Evolutionary conservation across 352 stramenopile genomes (phyloP).

Genomic region (Chrysophaeum taylorii): DNA sequence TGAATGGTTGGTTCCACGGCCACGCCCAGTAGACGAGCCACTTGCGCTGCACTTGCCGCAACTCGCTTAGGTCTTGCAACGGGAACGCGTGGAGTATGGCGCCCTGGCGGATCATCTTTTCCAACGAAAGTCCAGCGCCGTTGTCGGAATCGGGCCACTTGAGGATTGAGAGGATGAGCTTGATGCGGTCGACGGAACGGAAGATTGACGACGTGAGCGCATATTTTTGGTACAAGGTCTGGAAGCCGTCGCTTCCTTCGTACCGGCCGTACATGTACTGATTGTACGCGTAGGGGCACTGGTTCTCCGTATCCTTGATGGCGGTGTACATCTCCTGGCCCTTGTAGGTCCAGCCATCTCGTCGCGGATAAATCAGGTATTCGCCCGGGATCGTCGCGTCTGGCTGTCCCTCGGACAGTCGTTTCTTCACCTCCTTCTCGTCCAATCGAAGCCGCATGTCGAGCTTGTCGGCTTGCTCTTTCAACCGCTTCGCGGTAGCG

Average conservation of each 20-base stretch:
- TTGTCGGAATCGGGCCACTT: neutral
- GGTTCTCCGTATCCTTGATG: constrained; percentile 13
- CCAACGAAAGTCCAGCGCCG: constrained; percentile 13
- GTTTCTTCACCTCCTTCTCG: constrained; percentile 1
- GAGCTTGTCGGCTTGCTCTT: neutral
- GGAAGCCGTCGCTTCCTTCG: neutral
- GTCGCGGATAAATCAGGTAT: neutral
- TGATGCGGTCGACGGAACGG: constrained; percentile 20
- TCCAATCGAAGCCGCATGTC: neutral
- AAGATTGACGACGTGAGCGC: constrained; percentile 6
- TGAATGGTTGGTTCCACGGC: constrained; percentile 30
- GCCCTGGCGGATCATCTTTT: constrained; percentile 12
- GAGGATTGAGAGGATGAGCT: constrained; percentile 24
- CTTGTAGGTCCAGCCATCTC: constrained; percentile 3
- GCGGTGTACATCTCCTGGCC: neutral
- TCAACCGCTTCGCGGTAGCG: neutral
- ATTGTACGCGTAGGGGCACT: constrained; percentile 11
- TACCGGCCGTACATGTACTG: constrained; percentile 11
- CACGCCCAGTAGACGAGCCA: constrained; percentile 19
- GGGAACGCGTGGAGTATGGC: constrained; percentile 17
- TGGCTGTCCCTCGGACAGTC: neutral
- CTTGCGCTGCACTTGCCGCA: neutral
- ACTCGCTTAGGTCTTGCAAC: constrained; percentile 19
- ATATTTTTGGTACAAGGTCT: neutral
- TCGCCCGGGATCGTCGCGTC: neutral